Conservation (phyloP, 495 filamentous ascomycete species). For the Aspergillus olivimuriae region DNA sequence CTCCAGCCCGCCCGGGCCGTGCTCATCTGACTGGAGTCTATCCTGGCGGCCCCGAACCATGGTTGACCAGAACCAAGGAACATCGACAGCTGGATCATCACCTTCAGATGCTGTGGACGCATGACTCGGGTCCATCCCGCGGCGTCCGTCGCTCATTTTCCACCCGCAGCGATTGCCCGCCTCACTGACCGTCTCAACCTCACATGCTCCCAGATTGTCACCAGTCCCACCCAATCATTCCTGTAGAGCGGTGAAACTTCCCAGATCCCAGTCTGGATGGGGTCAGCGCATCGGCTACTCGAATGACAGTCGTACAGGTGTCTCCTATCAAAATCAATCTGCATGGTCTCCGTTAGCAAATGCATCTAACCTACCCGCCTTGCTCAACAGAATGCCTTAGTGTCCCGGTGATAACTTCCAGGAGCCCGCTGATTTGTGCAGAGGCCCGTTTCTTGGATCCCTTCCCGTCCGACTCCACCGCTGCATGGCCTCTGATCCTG, state of each 20-base stretch:
- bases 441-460: too few species aligned
- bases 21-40: background rate
- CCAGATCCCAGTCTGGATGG: background rate
- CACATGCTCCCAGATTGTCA: constrained; percentile 8
- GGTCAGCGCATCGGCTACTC: constrained; percentile 11
- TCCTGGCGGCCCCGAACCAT: background rate
- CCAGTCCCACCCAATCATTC: background rate
- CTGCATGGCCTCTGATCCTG: too few species aligned
- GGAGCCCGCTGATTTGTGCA: constrained; percentile 2
- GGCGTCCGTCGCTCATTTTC: background rate
- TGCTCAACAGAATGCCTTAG: background rate
- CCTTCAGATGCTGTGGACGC: background rate
- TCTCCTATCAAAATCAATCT: constrained; percentile 7
- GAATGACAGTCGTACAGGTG: constrained; percentile 18
- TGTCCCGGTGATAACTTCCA: background rate
- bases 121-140: too few species aligned
- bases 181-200: background rate
- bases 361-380: constrained; percentile 5
- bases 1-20: constrained; percentile 2
- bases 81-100: too few species aligned
- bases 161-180: background rate
- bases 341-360: constrained; percentile 7
- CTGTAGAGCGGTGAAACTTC: constrained; percentile 1
- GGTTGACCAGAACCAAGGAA: background rate
- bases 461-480: too few species aligned